A percentile compares a stretch with the other conserved stretches of the same genome.
These are phyloP conservation scores for Eleusine coracana DNA, from an alignment of 176 grass and related monocot genomes.

Conservation along the genomic window DNA sequence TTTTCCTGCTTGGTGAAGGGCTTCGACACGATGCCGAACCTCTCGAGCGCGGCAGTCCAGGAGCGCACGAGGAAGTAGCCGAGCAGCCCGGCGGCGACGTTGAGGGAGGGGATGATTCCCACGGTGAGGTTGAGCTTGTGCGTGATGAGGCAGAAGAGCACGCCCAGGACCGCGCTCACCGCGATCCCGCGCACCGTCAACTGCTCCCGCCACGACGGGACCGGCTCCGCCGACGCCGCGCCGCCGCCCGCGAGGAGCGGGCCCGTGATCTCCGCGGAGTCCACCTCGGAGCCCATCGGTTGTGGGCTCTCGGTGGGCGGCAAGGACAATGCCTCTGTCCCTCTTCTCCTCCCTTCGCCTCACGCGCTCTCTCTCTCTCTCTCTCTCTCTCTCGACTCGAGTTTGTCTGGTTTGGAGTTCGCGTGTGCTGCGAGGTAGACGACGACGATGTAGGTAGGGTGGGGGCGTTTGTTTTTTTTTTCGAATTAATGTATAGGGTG, in stretches of 20 bases:
- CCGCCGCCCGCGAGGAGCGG: constrained; percentile 43
- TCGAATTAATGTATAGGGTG: too few species aligned
- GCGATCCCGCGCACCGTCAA: constrained; percentile 63
- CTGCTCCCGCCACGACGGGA: constrained; percentile 74
- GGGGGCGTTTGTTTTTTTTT: neutral
- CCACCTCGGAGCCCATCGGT: constrained; percentile 56
- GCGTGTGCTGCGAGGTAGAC: neutral
- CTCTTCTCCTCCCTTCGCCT: neutral
- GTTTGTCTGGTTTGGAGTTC: neutral
- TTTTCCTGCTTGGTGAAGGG: constrained; percentile 92
- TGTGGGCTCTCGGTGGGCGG: neutral
- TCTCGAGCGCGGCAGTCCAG: constrained; percentile 54
- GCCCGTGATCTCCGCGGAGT: constrained; percentile 41
- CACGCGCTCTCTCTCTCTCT: neutral
- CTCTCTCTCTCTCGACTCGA: neutral
- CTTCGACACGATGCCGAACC: constrained; percentile 50
- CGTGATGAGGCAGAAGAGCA: constrained; percentile 78
- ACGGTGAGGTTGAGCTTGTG: constrained; percentile 99
- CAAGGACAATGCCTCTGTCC: constrained; percentile 22
- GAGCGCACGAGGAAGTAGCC: constrained; percentile 40
- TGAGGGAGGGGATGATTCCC: constrained; percentile 90
- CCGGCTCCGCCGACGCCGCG: constrained; percentile 2
- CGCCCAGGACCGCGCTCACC: constrained; percentile 60
- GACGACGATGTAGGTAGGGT: neutral
- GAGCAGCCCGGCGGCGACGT: constrained; percentile 85